Base-by-base conservation (phyloP, 768 basidiomycete genomes). In the Pilatotrama ljubarskyi region DNA sequence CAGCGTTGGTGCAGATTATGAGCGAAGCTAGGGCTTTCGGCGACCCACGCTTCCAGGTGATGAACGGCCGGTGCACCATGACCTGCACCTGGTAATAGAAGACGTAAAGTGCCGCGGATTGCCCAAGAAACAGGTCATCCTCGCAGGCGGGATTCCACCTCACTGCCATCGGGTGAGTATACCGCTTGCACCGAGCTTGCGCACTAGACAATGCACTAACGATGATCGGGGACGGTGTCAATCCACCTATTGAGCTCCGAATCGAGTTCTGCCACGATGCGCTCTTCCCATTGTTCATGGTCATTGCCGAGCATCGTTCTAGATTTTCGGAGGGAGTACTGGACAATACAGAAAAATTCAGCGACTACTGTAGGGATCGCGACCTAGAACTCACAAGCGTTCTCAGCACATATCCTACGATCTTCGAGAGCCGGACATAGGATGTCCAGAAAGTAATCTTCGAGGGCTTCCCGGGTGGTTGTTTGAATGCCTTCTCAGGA, bases 1-100 rank as follows among this genome's bases (percentile, higher is more conserved):
- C 89, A 0, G 93, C 85, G 59, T 93, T 93, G 15, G 87, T 85
- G 69, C 91, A 93, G 53, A 94, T 92, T 0, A 90, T 89, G 37
- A 93, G 77, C 0, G 90, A 87, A 68, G 75, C 84, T 62, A 86
- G 81, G 0, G 78, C 75, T 24, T 81, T 67, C 3, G 74, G 69
- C 0, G 78, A 74, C 0, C 78, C 79, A 51, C 83, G 84, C 35
- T 80, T 75, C 0, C 82, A 82, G 0, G 88, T 87, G 60, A 94
- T 87, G 70, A 90, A 92, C 2, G 86, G 86, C 40, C 91, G 79
- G 70, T 94, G 91, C 44, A 92, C 83, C 55, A 85, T 75, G 63
- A 93, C 91, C 65, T 82, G 77, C 10, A 71, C 61, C 24, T 75
- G 75, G 65, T 82, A 83, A 68, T 80, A 84, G n/a, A 68, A 53